Percentiles rank a stretch among this genome's conserved stretches.
Evolutionary conservation across 139 green algal species (phyloP).

Genomic region (Chlamydomonas incerta): DNA sequence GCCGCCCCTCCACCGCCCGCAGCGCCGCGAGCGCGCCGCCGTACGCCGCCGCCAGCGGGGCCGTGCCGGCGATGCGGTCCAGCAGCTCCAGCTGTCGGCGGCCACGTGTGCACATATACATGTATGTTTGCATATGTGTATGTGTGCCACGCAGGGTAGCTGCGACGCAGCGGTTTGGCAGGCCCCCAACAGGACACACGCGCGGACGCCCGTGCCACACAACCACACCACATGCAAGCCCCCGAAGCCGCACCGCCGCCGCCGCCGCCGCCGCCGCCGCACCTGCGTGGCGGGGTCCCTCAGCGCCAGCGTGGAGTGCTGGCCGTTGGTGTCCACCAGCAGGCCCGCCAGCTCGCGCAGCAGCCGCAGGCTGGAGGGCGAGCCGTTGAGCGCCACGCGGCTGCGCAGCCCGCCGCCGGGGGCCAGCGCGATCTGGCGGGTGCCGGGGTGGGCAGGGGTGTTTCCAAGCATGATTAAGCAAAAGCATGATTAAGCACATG

Average conservation of each 20-base stretch:
- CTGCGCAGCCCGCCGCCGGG: conserved; percentile 51
- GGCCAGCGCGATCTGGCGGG: neutral
- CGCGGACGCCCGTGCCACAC: too few species aligned
- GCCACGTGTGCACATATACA: too few species aligned
- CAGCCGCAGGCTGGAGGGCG: conserved; percentile 74
- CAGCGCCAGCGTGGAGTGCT: conserved; percentile 73
- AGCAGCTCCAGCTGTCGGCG: conserved; percentile 74
- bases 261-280: neutral
- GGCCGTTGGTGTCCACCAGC: conserved; percentile 92
- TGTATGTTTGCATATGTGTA: too few species aligned
- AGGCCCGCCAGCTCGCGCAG: conserved; percentile 75
- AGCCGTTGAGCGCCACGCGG: conserved; percentile 83
- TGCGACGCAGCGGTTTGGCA: too few species aligned
- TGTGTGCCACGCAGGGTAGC: too few species aligned
- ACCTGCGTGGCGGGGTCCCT: conserved; percentile 60
- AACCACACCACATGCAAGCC: too few species aligned
- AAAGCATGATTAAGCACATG: too few species aligned
- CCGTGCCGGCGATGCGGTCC: conserved; percentile 73
- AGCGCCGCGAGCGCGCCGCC: conserved; percentile 32
- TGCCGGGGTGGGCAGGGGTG: neutral
- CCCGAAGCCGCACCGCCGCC: too few species aligned
- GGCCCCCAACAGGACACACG: too few species aligned
- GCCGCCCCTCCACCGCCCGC: conserved; percentile 39
- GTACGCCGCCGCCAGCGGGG: conserved; percentile 30
- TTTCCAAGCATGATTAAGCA: too few species aligned